These are phyloP conservation scores for apple (Malus domestica) DNA, from an alignment of 306 rosid species.

Conservation along the genomic window DNA sequence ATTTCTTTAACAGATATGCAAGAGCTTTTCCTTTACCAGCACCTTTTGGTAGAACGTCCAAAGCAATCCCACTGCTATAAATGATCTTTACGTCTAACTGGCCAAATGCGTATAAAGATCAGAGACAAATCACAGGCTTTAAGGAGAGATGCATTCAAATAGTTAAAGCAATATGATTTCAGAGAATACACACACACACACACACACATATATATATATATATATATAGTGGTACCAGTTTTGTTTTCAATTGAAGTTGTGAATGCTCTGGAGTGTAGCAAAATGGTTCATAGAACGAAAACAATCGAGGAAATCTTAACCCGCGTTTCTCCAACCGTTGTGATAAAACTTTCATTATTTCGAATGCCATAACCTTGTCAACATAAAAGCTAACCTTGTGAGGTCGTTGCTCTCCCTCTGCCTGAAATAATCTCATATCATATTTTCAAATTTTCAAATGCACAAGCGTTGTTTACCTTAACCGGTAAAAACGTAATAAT, in stretches of 20 bases:
- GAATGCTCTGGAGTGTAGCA: not conserved
- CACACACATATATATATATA: not conserved
- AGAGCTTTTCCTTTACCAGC: slow-evolving; percentile 99
- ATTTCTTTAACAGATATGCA: slow-evolving; percentile 78
- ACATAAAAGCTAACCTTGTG: slow-evolving; percentile 81
- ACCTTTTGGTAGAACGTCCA: slow-evolving; percentile 83
- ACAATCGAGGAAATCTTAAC: slow-evolving; percentile 35
- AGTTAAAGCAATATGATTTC: not conserved
- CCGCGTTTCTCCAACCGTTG: slow-evolving; percentile 47
- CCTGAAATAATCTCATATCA: slow-evolving; percentile 38
- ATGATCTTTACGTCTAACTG: slow-evolving; percentile 79
- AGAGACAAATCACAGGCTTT: not conserved
- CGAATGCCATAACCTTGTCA: slow-evolving; percentile 49
- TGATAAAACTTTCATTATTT: slow-evolving; percentile 37
- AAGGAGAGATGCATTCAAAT: slow-evolving; percentile 2
- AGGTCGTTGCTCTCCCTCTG: slow-evolving; percentile 67
- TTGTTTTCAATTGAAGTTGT: not conserved
- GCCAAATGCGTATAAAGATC: slow-evolving; percentile 13
- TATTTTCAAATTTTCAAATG: slow-evolving; percentile 4
- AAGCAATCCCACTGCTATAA: slow-evolving; percentile 89
- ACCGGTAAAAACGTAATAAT: not conserved
- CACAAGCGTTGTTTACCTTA: not conserved
- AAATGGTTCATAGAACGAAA: not conserved
- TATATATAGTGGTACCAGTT: not conserved
- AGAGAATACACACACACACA: not conserved